Base-by-base conservation (phyloP, 768 basidiomycete genomes). In the Rhodotorula toruloides region DNA sequence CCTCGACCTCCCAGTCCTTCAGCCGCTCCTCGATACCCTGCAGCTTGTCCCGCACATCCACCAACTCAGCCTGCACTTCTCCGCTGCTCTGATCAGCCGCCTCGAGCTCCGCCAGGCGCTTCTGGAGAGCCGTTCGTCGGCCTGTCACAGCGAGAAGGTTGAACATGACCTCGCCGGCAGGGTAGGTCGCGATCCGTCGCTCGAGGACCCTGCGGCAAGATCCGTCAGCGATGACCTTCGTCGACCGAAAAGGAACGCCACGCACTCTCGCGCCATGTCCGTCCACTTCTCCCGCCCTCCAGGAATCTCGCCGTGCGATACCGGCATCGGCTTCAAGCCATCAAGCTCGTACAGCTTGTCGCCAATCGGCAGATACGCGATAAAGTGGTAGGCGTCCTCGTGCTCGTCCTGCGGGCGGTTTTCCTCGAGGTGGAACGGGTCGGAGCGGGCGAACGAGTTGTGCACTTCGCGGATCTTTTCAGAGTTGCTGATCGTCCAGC, bases 311-410 rank as follows among this genome's bases (percentile, higher is more conserved):
- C 89, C 90, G 76, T 99, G 96, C 65, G 82, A 84, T 25, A 97
- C 84, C 4, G 94, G 87, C 68, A 82, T 79, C 52, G 81, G 79
- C 76, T 91, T 90, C 70, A 99, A 79, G 17, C 94, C 94, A 74
- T 98, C 94, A 39, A 99, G 82, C 78, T 99, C 94, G 78, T 40
- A 71, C 49, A 99, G 78, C 31, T 83, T 82, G 27, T 89, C 94
- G 77, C 86, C 82, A 48, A 86, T 79, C 8, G 94, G 94, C 54
- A 94, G 79, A 77, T 97, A 99, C 17, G 94, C 87, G 47, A 98
- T 86, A 74, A 98, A 99, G 74, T 99, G 94, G 77, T 94, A 99
- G 19, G 93, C 93, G 73, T 98, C 96, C 75, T 86, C 85, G 13
- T 74, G 68, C 72, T 82, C 79, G 81, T 87, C 34, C 83, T 84